These are phyloP conservation scores for Morella rubra DNA, from an alignment of 306 rosid genomes.

Conservation along the genomic window DNA sequence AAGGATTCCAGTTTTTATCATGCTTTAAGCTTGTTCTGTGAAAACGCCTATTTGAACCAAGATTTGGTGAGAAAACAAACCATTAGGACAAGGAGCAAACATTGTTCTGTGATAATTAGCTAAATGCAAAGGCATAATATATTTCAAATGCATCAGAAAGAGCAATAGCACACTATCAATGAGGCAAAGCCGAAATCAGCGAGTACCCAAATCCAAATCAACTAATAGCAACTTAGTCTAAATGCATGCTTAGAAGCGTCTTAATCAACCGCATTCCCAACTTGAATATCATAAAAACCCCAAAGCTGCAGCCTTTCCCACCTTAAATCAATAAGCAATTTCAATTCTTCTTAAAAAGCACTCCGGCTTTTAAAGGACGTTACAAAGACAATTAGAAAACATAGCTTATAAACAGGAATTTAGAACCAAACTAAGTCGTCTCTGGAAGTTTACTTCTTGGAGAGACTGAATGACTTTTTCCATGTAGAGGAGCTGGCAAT, in stretches of 20 bases:
- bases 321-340: background rate
- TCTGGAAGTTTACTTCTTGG: conserved; percentile 53
- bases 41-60: background rate
- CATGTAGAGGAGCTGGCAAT: conserved; percentile 90
- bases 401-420: background rate
- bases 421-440: background rate
- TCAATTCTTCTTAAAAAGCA: background rate
- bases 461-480: conserved; percentile 90
- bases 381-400: background rate
- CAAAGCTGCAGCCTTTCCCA: background rate
- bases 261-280: background rate
- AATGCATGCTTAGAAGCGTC: background rate
- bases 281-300: background rate
- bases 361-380: background rate
- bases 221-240: background rate
- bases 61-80: background rate
- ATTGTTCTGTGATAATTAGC: background rate
- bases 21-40: background rate
- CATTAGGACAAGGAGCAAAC: background rate
- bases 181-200: background rate
- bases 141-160: background rate
- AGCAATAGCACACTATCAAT: background rate
- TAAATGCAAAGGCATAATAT: background rate
- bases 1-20: background rate
- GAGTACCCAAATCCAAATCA: background rate